Percentiles rank a stretch among this genome's conserved stretches.
Evolutionary conservation across 192 early-diverging fungal genomes (phyloP).

Genomic region (Backusella liffmaniae): DNA sequence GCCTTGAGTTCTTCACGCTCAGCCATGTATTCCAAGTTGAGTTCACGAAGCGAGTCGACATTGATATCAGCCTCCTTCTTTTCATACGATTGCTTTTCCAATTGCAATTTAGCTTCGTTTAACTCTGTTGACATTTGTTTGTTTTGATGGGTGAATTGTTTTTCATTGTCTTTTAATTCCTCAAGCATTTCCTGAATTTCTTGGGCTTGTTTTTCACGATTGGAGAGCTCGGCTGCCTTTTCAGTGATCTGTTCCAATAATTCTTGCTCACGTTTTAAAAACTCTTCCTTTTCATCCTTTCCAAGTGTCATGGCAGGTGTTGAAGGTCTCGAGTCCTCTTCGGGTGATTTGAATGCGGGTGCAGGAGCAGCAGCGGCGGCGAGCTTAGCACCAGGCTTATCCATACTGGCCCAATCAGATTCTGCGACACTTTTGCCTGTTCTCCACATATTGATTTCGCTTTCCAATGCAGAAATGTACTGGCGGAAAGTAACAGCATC

Average conservation of each 20-base stretch:
- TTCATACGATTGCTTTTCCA: constrained; percentile 87
- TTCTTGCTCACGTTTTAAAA: constrained; percentile 94
- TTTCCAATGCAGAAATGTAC: constrained; percentile 83
- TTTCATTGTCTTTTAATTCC: constrained; percentile 64
- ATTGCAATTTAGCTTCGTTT: constrained; percentile 73
- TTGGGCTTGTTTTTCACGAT: constrained; percentile 54
- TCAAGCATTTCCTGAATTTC: constrained; percentile 75
- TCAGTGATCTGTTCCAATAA: constrained; percentile 90
- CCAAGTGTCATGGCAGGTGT: constrained; percentile 83
- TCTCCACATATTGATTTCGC: constrained; percentile 91
- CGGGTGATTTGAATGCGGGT: constrained; percentile 43
- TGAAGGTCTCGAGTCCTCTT: constrained; percentile 55
- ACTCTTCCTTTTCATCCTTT: constrained; percentile 93
- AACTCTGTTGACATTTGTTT: constrained; percentile 70
- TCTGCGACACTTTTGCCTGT: constrained; percentile 66
- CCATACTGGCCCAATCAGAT: constrained; percentile 62
- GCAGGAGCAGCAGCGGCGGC: constrained; percentile 16
- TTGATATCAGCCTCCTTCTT: constrained; percentile 86
- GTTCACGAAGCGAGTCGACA: constrained; percentile 85
- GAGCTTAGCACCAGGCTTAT: neutral
- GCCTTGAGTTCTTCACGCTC: constrained; percentile 80
- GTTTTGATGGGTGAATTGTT: constrained; percentile 59
- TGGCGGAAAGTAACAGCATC: constrained; percentile 79
- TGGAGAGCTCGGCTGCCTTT: constrained; percentile 80
- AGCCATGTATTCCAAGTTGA: constrained; percentile 69